Percentiles rank a stretch among this genome's conserved stretches.
phyloP scores from a whole-genome alignment of 495 filamentous ascomycete genomes.

The Rhypophila decipiens region DNA sequence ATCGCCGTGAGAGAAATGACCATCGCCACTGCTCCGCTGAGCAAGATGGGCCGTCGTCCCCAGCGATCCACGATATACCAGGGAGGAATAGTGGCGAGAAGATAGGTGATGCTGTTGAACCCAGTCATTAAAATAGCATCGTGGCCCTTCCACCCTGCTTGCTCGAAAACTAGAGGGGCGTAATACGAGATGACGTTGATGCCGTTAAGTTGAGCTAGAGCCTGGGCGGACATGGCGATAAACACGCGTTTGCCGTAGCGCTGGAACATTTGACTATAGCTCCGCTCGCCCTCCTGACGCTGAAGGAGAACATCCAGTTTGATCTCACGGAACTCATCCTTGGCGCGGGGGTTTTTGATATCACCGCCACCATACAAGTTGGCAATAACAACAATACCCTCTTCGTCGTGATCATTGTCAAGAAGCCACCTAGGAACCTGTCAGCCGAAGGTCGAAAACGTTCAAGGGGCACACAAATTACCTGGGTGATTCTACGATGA shows the following conservation, averaged over 20 bases:
- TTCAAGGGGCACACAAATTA: constrained; percentile 37
- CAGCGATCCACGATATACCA: constrained; percentile 96
- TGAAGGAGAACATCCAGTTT: constrained; percentile 94
- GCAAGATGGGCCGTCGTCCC: constrained; percentile 83
- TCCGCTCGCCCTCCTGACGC: constrained; percentile 88
- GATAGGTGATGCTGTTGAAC: constrained; percentile 88
- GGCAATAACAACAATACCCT: constrained; percentile 95
- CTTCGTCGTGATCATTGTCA: constrained; percentile 96
- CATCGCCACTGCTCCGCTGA: constrained; percentile 90
- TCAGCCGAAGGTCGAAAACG: constrained; percentile 1
- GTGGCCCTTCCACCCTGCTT: constrained; percentile 86
- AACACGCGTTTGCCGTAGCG: constrained; percentile 88
- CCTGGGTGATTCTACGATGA: constrained; percentile 96
- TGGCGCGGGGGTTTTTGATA: constrained; percentile 81
- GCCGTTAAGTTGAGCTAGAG: constrained; percentile 90
- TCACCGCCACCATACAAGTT: constrained; percentile 95
- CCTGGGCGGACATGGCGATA: constrained; percentile 98
- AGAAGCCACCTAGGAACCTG: constrained; percentile 70
- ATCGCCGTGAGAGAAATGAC: constrained; percentile 82
- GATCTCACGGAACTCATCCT: constrained; percentile 94
- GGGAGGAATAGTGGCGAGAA: constrained; percentile 84
- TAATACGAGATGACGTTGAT: constrained; percentile 99
- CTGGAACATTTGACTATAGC: constrained; percentile 90
- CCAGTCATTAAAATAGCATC: constrained; percentile 95
- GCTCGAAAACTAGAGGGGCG: constrained; percentile 92